Percentiles rank a stretch among this genome's conserved stretches.
Evolutionary conservation across 2,329 filamentous ascomycete species (phyloP).

Genomic region (Ophiocordyceps camponoti-leonardi): DNA sequence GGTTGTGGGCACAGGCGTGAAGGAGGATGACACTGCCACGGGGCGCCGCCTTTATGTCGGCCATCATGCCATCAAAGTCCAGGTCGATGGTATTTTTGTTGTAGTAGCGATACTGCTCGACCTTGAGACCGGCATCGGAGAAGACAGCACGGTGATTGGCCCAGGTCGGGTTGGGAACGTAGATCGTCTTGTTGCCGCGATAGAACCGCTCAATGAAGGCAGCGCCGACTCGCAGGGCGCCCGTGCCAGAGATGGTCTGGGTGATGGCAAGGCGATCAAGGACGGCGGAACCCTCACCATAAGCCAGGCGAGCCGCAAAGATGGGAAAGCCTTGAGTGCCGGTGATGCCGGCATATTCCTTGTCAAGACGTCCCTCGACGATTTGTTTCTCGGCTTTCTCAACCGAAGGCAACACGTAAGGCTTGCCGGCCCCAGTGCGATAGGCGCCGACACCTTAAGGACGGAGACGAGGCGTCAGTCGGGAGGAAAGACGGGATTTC

Average conservation of each 20-base stretch:
- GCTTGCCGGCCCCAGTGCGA: slow-evolving; percentile 95
- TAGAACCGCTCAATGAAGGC: slow-evolving; percentile 88
- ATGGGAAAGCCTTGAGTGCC: slow-evolving; percentile 89
- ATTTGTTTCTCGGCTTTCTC: slow-evolving; percentile 77
- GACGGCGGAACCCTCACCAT: slow-evolving; percentile 62
- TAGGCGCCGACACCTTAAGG: slow-evolving; percentile 81
- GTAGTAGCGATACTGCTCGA: slow-evolving; percentile 97
- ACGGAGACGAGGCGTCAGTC: slow-evolving; percentile 1
- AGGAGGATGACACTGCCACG: slow-evolving; percentile 79
- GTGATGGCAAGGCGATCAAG: slow-evolving; percentile 77
- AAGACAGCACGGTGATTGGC: slow-evolving; percentile 97
- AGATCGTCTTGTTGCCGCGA: slow-evolving; percentile 84
- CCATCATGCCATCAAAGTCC: slow-evolving; percentile 87
- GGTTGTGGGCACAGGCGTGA: slow-evolving; percentile 96
- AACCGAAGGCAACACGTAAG: slow-evolving; percentile 91
- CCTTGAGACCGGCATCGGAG: slow-evolving; percentile 76
- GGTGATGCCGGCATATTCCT: slow-evolving; percentile 97
- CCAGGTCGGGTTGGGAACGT: slow-evolving; percentile 93
- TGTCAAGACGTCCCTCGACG: slow-evolving; percentile 63
- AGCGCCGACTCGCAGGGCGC: slow-evolving; percentile 84
- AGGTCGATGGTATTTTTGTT: slow-evolving; percentile 97
- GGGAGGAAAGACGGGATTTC: slow-evolving; percentile 1
- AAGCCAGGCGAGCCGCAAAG: slow-evolving; percentile 79
- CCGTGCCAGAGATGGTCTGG: slow-evolving; percentile 95
- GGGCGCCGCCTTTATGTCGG: slow-evolving; percentile 77